These are phyloP conservation scores for Pyrenochaeta sp. DNA, from an alignment of 2,329 filamentous ascomycete genomes.

Conservation along the genomic window DNA sequence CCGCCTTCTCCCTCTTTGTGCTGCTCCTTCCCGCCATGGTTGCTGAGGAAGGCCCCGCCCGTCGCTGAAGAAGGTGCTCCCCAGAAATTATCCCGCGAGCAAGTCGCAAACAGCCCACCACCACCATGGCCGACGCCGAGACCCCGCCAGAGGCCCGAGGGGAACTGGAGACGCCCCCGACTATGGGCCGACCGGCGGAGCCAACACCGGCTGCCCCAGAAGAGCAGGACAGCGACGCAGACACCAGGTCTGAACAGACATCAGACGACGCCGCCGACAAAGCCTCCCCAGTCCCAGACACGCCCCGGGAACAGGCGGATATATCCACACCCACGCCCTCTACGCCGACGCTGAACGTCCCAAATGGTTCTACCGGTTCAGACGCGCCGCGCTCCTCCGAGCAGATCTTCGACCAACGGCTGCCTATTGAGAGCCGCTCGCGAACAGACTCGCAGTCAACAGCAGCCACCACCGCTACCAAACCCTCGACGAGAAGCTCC, in stretches of 20 bases:
- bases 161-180: conserved; percentile 16
- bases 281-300: conserved; percentile 19
- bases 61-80: conserved; percentile 25
- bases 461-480: conserved; percentile 57
- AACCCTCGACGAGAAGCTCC: conserved; percentile 80
- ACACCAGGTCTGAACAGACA: conserved; percentile 28
- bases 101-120: conserved; percentile 18
- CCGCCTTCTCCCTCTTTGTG: conserved; percentile 8
- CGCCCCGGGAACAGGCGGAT: conserved; percentile 25
- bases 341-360: conserved; percentile 35
- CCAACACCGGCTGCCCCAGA: conserved; percentile 3
- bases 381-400: conserved; percentile 44
- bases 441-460: conserved; percentile 71
- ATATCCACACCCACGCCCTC: conserved; percentile 28
- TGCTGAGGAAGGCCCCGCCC: conserved; percentile 26
- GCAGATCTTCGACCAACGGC: conserved; percentile 46
- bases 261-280: conserved; percentile 21
- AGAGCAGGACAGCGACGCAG: conserved; percentile 16
- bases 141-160: conserved; percentile 18
- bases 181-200: conserved; percentile 19
- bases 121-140: conserved; percentile 48
- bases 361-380: conserved; percentile 29
- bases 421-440: conserved; percentile 46
- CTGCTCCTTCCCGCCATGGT: conserved; percentile 34
- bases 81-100: conserved; percentile 21